Base-by-base conservation (phyloP, 176 grass and related monocot genomes). In the Puccinellia tenuiflora region DNA sequence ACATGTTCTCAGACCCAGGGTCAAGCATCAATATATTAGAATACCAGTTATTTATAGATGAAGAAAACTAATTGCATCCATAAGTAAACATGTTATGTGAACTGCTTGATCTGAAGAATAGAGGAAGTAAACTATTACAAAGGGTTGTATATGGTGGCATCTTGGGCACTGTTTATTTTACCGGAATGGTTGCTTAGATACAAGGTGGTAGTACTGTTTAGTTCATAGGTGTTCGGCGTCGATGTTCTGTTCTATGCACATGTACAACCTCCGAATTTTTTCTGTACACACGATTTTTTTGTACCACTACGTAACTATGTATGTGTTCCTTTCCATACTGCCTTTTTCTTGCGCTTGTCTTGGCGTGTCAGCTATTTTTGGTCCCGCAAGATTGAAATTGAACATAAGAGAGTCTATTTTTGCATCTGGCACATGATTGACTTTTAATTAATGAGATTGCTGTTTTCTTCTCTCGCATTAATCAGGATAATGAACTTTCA, bases 401-500 rank as follows among this genome's bases (percentile, higher is more conserved):
- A n/a, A n/a, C n/a, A n/a, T n/a, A n/a, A n/a, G n/a, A n/a, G n/a
- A n/a, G n/a, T n/a, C n/a, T n/a, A n/a, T n/a, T n/a, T n/a, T n/a
- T n/a, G n/a, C n/a, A n/a, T n/a, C n/a, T n/a, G n/a, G n/a, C n/a
- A n/a, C n/a, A n/a, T n/a, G n/a, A n/a, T n/a, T n/a, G n/a, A n/a
- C n/a, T n/a, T n/a, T n/a, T n/a, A n/a, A 39, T 83, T 67, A 28
- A 60, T 24, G 25, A 40, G 16, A 17, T 81, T 74, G 66, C 81
- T 75, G 33, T 73, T 81, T 68, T 46, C 63, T 75, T 65, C 52
- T 38, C 64, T 80, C 5, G 9, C 56, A 66, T 68, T 55, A 50
- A 83, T 69, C 45, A 98, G 96, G 92, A 98, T 77, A 88, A 92
- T 85, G 96, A 98, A 79, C 91, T 98, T 81, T 88, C 89, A 60